phyloP scores from a whole-genome alignment of 2,329 filamentous ascomycete genomes.

The Magnaporthiopsis poae region DNA sequence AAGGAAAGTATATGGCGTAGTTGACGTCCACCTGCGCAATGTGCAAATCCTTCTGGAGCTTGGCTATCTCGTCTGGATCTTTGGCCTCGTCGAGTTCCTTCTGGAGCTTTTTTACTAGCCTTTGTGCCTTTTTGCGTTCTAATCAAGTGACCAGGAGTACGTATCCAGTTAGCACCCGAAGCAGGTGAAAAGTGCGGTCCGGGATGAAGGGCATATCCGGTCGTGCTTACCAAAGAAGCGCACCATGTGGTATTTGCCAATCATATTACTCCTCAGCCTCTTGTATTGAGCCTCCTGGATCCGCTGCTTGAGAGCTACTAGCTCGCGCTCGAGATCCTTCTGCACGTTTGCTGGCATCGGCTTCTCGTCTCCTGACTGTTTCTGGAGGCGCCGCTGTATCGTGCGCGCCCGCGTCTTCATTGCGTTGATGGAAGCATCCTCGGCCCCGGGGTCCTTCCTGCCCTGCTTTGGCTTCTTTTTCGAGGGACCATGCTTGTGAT shows the following conservation, averaged over 20 bases:
- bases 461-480: slow-evolving; percentile 26
- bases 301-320: slow-evolving; percentile 56
- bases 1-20: slow-evolving; percentile 64
- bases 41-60: slow-evolving; percentile 50
- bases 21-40: slow-evolving; percentile 63
- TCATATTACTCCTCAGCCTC: slow-evolving; percentile 58
- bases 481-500: slow-evolving; percentile 9
- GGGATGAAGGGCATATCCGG: not conserved
- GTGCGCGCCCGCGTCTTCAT: slow-evolving; percentile 41
- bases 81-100: slow-evolving; percentile 45
- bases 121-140: slow-evolving; percentile 65
- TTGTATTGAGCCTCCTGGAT: slow-evolving; percentile 49
- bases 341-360: slow-evolving; percentile 59
- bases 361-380: slow-evolving; percentile 24
- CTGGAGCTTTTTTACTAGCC: slow-evolving; percentile 54
- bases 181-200: not conserved
- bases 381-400: slow-evolving; percentile 55
- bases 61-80: slow-evolving; percentile 40
- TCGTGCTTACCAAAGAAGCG: slow-evolving; percentile 64
- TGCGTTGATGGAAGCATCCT: slow-evolving; percentile 1
- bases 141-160: not conserved
- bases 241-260: slow-evolving; percentile 72
- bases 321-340: slow-evolving; percentile 61
- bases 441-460: slow-evolving; percentile 9
- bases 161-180: not conserved